Evolutionary conservation across 2,329 filamentous ascomycete genomes (phyloP).

Genomic region (Bisporella sp.): DNA sequence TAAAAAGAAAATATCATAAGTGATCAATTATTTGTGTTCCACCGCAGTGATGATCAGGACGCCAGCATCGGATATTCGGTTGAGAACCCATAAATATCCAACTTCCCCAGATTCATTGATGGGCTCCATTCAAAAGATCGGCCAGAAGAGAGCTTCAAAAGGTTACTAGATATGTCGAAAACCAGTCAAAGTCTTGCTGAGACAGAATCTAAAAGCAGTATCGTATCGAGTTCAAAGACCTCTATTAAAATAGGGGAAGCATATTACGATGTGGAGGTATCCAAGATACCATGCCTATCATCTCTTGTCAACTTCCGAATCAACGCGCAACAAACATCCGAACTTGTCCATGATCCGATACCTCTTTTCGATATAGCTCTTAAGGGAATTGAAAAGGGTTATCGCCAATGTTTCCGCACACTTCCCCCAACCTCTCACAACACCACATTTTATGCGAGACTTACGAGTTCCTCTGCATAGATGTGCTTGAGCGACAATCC

Average conservation of each 20-base stretch:
- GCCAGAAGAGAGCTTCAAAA: too few species aligned
- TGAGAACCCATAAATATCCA: too few species aligned
- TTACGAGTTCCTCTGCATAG: constrained; percentile 21
- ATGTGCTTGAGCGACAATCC: constrained; percentile 14
- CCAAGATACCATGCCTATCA: neutral
- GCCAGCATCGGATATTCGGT: too few species aligned
- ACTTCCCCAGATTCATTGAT: too few species aligned
- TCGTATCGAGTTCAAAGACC: too few species aligned
- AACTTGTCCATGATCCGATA: neutral
- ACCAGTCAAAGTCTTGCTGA: too few species aligned
- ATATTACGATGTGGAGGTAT: neutral
- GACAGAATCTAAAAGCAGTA: too few species aligned
- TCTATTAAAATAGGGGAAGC: neutral
- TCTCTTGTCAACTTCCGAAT: neutral
- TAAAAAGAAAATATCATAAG: too few species aligned
- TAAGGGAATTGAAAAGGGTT: constrained; percentile 3
- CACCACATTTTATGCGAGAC: constrained; percentile 20
- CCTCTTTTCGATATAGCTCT: constrained; percentile 15
- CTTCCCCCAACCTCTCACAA: constrained; percentile 17
- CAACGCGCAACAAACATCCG: neutral
- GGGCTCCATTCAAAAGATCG: too few species aligned
- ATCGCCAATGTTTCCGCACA: constrained; percentile 22
- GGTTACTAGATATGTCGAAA: too few species aligned
- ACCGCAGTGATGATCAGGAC: too few species aligned
- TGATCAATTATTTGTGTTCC: too few species aligned